Evolutionary conservation across 164 flowering plant genomes (phyloP).

Genomic region (Chloranthus sessilifolius): DNA sequence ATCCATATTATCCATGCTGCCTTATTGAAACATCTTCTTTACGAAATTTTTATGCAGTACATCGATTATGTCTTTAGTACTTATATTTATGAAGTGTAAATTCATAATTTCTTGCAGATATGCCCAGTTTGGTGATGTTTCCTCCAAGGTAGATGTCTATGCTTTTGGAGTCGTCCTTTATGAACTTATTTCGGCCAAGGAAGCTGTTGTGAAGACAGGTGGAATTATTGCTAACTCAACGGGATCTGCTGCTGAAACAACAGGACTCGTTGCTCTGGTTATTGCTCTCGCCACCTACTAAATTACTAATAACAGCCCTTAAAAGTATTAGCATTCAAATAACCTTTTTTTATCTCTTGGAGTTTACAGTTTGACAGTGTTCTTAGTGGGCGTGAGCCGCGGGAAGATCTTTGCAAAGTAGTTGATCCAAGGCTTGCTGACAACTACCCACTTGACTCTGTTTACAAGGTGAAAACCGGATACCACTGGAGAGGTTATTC

Average conservation of each 20-base stretch:
- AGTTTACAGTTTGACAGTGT: constrained; percentile 68
- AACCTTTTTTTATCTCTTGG: background rate
- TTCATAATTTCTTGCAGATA: constrained; percentile 43
- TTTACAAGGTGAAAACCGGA: constrained; percentile 41
- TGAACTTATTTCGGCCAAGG: constrained; percentile 82
- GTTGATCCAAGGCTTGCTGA: constrained; percentile 75
- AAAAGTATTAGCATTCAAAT: background rate
- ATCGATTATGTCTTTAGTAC: constrained; percentile 1
- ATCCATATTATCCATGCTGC: too few species aligned
- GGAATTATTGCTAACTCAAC: constrained; percentile 45
- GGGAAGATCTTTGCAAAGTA: constrained; percentile 42
- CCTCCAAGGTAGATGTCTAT: constrained; percentile 87
- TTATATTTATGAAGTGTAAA: background rate
- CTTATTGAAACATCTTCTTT: background rate
- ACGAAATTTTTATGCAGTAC: background rate
- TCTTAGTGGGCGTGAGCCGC: constrained; percentile 43
- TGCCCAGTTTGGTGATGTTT: constrained; percentile 79
- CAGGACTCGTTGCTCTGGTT: constrained; percentile 81
- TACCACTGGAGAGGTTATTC: background rate
- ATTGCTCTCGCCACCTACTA: constrained; percentile 2
- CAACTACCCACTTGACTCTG: constrained; percentile 62
- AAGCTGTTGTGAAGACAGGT: constrained; percentile 58
- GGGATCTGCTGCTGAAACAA: too few species aligned
- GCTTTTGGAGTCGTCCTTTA: constrained; percentile 94
- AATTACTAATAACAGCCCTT: background rate